Base-by-base conservation (phyloP, 805 yeast genomes). In the Saccharomycopsis sp. region DNA sequence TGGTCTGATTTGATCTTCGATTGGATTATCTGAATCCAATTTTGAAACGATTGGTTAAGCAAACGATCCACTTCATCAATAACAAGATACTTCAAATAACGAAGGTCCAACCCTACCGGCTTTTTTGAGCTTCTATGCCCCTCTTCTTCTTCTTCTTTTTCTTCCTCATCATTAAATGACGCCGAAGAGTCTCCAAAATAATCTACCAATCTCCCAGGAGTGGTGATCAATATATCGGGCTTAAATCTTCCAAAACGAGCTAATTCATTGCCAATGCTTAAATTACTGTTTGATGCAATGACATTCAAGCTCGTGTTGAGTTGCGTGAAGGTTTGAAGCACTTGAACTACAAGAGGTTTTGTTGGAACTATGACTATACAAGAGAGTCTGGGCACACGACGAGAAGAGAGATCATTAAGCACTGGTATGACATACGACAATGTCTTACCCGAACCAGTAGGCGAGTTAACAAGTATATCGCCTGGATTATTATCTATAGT, bases 391-490 rank as follows among this genome's bases (percentile, higher is more conserved):
- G 96, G 92, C 1, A 90, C 90, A 1, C 79, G 74, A 58, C 97
- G 78, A 7, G 73, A 70, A 15, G 77, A 73, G 56, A 93, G 74
- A 1, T 83, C 73, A 61, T 92, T 91, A 1, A 94, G 77, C 5
- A 94, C 79, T 1, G 99, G 98, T 1, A 93, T 78, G 55, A 84
- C 78, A 67, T 93, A 93, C 1, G 97, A 96, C 57, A 94, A 74
- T 0, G 99, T 93, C 69, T 93, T 93, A 66, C 99, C 99, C 0
- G 96, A 87, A 50, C 99, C 99, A 0, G 99, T 93, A 9, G 96
- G 82, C 1, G 99, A 96, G 71, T 93, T 92, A 3, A 93, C 96
- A 52, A 93, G 74, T 19, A 91, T 70, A 71, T 94, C 96, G 23
- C 93, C 93, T 58, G 76, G 75, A 34, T 70, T 68, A 57, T 69